A percentile compares a stretch with the other conserved stretches of the same genome.
These are phyloP conservation scores for Salvia sclarea DNA, from an alignment of 305 asterid genomes.

Conservation along the genomic window DNA sequence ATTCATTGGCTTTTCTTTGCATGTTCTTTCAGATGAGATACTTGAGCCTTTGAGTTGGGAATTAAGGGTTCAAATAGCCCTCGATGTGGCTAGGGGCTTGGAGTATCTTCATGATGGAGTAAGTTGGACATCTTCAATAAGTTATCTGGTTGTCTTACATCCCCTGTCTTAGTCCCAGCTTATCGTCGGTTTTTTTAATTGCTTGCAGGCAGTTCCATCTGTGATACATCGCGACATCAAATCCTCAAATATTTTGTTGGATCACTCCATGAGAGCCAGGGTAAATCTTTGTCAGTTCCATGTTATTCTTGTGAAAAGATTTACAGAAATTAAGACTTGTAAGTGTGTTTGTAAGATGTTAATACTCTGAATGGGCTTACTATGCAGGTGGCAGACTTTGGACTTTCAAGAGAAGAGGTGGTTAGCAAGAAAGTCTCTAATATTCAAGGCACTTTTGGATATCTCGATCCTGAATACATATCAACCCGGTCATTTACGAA, in stretches of 20 bases:
- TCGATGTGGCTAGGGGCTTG: conserved; percentile 89
- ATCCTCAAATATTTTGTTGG: conserved; percentile 88
- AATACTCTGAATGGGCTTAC: conserved; percentile 21
- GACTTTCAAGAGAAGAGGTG: conserved; percentile 89
- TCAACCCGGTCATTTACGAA: conserved; percentile 79
- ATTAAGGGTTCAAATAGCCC: conserved; percentile 74
- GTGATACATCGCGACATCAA: conserved; percentile 87
- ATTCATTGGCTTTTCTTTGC: conserved; percentile 19
- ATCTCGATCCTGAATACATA: conserved; percentile 86
- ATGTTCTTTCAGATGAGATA: conserved; percentile 49
- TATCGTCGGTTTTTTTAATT: conserved; percentile 22
- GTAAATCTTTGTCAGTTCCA: conserved; percentile 40
- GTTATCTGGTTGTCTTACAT: conserved; percentile 4
- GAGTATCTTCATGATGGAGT: conserved; percentile 97
- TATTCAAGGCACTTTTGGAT: conserved; percentile 83
- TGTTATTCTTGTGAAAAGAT: conserved; percentile 3
- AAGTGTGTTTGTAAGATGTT: conserved; percentile 13
- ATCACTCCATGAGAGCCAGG: conserved; percentile 83
- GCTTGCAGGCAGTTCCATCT: conserved; percentile 87
- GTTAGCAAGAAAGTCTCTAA: conserved; percentile 60
- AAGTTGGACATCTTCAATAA: conserved; percentile 40
- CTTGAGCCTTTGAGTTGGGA: conserved; percentile 67
- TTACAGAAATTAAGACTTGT: neutral
- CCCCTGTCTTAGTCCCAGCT: neutral
- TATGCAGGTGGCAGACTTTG: conserved; percentile 81